Base-by-base conservation (phyloP, 2,329 filamentous ascomycete genomes). In the Fusarium poae region DNA sequence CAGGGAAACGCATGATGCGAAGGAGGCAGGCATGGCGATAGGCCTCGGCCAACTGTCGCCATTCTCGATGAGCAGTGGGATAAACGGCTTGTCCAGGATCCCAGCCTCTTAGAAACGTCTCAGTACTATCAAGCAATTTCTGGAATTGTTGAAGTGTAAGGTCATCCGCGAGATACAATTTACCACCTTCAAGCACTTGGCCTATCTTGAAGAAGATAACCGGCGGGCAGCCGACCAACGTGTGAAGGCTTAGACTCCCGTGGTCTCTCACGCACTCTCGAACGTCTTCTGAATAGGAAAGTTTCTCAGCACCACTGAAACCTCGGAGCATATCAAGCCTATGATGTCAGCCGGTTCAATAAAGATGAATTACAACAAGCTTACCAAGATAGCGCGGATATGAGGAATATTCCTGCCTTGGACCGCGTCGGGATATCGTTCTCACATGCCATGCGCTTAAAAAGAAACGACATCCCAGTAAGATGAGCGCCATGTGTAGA, bases 261-360 rank as follows among this genome's bases (percentile, higher is more conserved):
- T 72, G 61, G 11, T 75, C 68, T 5, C 61, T 23, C 4, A 77
- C 73, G 23, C 67, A 72, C n/a, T 58, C 46, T 13, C 74, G 73
- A 4, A 77, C 72, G 2, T 66, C 61, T 3, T 62, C 60, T 0
- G 73, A 65, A n/a, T 76, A 76, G 5, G 72, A 62, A 9, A 77
- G 70, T 30, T 77, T 77, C 43, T 77, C 75, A 1, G 75, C 71
- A 5, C 75, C 75, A n/a, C 73, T 76, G 51, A 77, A 74, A 0
- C 75, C 75, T 27, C 74, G 68, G 7, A 77, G 39, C 52, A 77
- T 68, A 8, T 77, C 75, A 12, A 77, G 15, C 75, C 75, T 77
- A 12, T 4, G 8, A 1, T 5, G 23, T 68, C 3, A 65, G 54
- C 34, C 10, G 7, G 3, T 11, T 23, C 11, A 1, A 9, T 1